A percentile compares a stretch with the other conserved stretches of the same genome.
phyloP scores from a whole-genome alignment of 805 yeast genomes.

The Komagataella mondaviorum region DNA sequence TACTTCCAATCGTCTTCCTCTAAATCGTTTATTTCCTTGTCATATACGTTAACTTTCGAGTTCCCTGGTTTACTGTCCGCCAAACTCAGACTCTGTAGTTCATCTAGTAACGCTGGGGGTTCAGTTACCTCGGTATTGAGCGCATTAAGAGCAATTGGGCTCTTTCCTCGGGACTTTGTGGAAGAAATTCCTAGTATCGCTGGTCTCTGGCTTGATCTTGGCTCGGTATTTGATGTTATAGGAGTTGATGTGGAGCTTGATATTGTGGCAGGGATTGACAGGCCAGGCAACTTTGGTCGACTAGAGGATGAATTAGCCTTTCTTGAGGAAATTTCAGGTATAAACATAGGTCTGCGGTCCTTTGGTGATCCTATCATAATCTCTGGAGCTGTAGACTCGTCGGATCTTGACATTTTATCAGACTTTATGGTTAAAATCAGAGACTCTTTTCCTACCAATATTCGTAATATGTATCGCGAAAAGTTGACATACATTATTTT shows the following conservation, averaged over 20 bases:
- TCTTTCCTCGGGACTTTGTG: not conserved
- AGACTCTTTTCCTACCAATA: not conserved
- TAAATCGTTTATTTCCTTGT: constrained; percentile 33
- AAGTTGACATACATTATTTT: not conserved
- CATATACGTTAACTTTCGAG: not conserved
- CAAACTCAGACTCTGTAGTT: not conserved
- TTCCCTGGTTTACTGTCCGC: not conserved
- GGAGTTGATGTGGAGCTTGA: not conserved
- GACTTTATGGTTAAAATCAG: not conserved
- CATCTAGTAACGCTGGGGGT: constrained; percentile 1
- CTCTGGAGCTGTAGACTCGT: not conserved
- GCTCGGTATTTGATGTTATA: not conserved
- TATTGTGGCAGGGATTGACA: not conserved
- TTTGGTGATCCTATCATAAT: not conserved
- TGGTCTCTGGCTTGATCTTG: not conserved
- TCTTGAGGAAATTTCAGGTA: not conserved
- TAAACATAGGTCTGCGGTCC: not conserved
- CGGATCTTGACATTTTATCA: not conserved
- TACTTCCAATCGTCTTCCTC: constrained; percentile 68
- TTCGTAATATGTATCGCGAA: not conserved
- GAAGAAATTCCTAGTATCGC: not conserved
- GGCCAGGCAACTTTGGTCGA: not conserved
- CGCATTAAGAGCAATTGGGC: not conserved
- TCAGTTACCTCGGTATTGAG: constrained; percentile 1
- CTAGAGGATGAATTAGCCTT: not conserved